Conservation (phyloP, 148 eudicot genomes). For the Dianthus caryophyllus region DNA sequence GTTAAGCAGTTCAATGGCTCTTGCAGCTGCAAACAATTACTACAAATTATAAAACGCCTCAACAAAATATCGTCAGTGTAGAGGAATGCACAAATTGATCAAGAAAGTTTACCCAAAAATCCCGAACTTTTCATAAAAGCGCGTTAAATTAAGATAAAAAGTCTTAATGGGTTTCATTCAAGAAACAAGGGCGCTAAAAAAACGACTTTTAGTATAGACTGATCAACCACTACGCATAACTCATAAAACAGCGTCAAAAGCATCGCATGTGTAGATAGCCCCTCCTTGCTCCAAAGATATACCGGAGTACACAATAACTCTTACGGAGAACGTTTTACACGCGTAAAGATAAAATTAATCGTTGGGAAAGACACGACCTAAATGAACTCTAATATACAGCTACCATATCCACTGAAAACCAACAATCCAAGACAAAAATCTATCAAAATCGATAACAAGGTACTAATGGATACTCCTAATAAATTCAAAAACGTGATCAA, state of each 20-base stretch:
- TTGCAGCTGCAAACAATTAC: conserved; percentile 49
- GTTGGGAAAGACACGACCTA: neutral
- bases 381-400: neutral
- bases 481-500: too few species aligned
- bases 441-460: neutral
- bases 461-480: too few species aligned
- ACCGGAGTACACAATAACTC: too few species aligned
- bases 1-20: conserved; percentile 67
- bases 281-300: too few species aligned
- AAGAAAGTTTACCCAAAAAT: neutral
- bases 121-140: neutral
- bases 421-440: neutral
- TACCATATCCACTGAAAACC: neutral
- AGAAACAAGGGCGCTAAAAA: too few species aligned
- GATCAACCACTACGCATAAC: neutral
- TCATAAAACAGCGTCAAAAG: neutral
- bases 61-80: neutral
- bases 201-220: neutral
- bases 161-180: neutral
- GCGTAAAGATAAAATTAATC: too few species aligned
- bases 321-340: too few species aligned
- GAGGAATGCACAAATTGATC: neutral
- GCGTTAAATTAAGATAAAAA: neutral
- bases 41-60: neutral
- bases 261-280: too few species aligned